These are phyloP conservation scores for Fremontodendron californicum DNA, from an alignment of 345 rosid genomes.

Conservation along the genomic window DNA sequence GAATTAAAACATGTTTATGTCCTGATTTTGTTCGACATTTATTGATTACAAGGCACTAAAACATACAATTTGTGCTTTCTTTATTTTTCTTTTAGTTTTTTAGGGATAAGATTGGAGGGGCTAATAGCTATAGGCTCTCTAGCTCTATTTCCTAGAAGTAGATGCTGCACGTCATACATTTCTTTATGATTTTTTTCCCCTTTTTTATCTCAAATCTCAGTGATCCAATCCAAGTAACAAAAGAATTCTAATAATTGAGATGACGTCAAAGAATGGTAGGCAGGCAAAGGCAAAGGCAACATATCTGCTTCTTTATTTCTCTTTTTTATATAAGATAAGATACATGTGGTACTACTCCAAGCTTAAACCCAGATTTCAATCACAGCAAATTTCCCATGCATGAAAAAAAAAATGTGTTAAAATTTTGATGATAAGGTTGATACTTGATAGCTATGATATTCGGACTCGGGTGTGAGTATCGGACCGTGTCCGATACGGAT, in stretches of 20 bases:
- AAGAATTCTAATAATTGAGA: constrained; percentile 5
- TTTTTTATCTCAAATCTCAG: not conserved
- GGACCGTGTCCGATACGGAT: too few relatives aligned
- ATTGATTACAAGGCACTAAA: not conserved
- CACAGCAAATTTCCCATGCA: not conserved
- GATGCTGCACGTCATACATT: not conserved
- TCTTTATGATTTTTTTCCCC: not conserved
- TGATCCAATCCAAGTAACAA: not conserved
- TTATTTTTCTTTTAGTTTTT: not conserved
- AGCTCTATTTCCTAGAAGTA: not conserved
- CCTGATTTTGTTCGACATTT: not conserved
- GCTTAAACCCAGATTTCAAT: not conserved
- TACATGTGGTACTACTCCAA: not conserved
- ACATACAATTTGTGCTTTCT: not conserved
- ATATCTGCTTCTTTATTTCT: not conserved
- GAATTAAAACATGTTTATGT: not conserved
- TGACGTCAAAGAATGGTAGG: not conserved
- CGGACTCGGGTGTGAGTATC: too few relatives aligned
- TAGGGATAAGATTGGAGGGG: not conserved
- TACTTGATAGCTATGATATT: too few relatives aligned
- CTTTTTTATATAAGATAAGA: constrained; percentile 1
- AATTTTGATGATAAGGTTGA: not conserved
- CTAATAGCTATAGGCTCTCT: not conserved
- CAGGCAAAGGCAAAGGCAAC: not conserved
- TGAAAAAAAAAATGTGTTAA: too few relatives aligned